Conservation (phyloP, 176 grass and related monocot genomes). For the Carex scoparia region DNA sequence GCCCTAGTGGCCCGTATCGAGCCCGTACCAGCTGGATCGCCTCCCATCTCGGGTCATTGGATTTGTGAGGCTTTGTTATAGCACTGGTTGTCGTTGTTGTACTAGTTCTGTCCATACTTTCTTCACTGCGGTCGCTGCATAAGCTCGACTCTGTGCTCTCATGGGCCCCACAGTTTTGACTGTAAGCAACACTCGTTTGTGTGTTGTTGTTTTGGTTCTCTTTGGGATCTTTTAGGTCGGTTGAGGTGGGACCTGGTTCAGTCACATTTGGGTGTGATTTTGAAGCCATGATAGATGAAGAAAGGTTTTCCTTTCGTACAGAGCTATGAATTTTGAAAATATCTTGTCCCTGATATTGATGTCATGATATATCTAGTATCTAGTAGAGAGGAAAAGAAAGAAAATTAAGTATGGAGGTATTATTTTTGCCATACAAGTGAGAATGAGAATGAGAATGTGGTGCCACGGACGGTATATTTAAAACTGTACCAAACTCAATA, state of each 20-base stretch:
- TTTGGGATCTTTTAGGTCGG: not conserved
- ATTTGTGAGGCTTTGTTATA: conserved; percentile 63
- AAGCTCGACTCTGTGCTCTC: not conserved
- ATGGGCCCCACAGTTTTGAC: not conserved
- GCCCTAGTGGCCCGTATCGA: conserved; percentile 43
- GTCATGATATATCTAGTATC: not conserved
- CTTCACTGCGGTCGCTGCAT: conserved; percentile 58
- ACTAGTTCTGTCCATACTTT: conserved; percentile 59
- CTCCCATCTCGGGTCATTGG: conserved; percentile 71
- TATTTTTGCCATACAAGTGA: not conserved
- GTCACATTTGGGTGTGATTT: not conserved
- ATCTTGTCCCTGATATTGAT: not conserved
- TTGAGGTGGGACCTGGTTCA: not conserved
- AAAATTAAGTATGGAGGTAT: not conserved
- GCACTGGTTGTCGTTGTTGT: conserved; percentile 48
- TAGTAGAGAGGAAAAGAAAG: not conserved
- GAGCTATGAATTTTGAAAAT: not conserved
- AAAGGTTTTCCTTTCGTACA: conserved; percentile 1
- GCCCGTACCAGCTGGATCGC: conserved; percentile 46
- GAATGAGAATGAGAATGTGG: not conserved
- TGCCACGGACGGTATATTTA: not conserved
- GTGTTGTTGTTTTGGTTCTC: not conserved
- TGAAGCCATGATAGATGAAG: not conserved
- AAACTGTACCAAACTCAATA: conserved; percentile 13
- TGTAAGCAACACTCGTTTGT: not conserved